A percentile compares a stretch with the other conserved stretches of the same genome.
These are phyloP conservation scores for Xylaria sp. DNA, from an alignment of 2,329 filamentous ascomycete genomes.

Conservation along the genomic window DNA sequence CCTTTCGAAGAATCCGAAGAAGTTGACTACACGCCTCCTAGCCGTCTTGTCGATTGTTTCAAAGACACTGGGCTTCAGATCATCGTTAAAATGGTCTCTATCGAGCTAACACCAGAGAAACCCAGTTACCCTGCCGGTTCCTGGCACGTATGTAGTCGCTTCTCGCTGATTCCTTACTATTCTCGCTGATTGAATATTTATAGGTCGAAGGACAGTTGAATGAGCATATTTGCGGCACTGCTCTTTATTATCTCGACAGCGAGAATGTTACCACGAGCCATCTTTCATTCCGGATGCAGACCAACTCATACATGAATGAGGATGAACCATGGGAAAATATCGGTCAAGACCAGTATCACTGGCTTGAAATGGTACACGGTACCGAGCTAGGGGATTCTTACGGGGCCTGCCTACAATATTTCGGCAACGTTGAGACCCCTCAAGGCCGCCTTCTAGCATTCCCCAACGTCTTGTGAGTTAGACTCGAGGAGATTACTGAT, in stretches of 20 bases:
- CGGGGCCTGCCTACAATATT: conserved; percentile 28
- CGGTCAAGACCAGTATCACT: neutral
- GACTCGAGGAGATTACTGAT: neutral
- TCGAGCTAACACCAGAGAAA: conserved; percentile 63
- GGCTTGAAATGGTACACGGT: conserved; percentile 4
- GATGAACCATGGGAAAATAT: conserved; percentile 6
- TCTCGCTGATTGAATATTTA: neutral
- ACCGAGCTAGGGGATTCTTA: neutral
- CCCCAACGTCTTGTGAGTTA: conserved; percentile 34
- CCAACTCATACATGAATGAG: neutral
- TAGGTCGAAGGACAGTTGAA: conserved; percentile 31
- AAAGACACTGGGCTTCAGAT: conserved; percentile 58
- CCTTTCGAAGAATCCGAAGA: conserved; percentile 35
- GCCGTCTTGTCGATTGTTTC: conserved; percentile 34
- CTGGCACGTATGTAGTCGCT: conserved; percentile 51
- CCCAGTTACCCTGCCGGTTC: conserved; percentile 51
- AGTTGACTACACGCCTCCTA: conserved; percentile 12
- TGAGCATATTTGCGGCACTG: conserved; percentile 31
- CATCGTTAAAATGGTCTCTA: conserved; percentile 66
- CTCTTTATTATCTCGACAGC: conserved; percentile 34
- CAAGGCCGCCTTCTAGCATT: conserved; percentile 36
- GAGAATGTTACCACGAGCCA: conserved; percentile 56
- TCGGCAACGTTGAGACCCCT: conserved; percentile 32
- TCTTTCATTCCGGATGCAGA: conserved; percentile 55
- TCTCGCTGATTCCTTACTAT: neutral